These are phyloP conservation scores for Cutaneotrichosporon arboriforme DNA, from an alignment of 1,284 basidiomycete species.

Conservation along the genomic window DNA sequence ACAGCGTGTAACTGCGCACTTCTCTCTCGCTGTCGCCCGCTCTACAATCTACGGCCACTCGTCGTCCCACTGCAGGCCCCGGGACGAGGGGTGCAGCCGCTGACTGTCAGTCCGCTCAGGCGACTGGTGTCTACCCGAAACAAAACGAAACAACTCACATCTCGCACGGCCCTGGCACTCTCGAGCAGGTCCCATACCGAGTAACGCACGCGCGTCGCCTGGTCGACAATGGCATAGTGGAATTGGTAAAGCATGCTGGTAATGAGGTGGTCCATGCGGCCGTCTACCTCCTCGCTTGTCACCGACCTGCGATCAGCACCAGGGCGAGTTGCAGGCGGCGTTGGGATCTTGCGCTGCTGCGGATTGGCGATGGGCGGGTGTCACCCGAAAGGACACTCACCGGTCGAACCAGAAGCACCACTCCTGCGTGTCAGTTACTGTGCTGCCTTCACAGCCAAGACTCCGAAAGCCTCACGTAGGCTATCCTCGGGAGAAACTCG, in stretches of 20 bases:
- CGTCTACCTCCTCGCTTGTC: slow-evolving; percentile 14
- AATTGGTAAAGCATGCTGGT: slow-evolving; percentile 14
- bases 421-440: slow-evolving; percentile 10
- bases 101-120: slow-evolving; percentile 1
- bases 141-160: slow-evolving; percentile 8
- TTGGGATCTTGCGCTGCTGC: no score
- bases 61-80: slow-evolving; percentile 13
- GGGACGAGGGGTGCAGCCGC: slow-evolving; percentile 10
- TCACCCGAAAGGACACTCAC: slow-evolving; percentile 1
- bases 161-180: slow-evolving; percentile 14
- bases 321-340: no score
- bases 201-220: slow-evolving; percentile 3
- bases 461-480: slow-evolving; percentile 5
- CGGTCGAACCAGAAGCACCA: slow-evolving; percentile 24
- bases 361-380: no score
- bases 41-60: slow-evolving; percentile 8
- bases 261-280: slow-evolving; percentile 8
- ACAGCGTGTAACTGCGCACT: not conserved
- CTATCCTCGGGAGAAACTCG: slow-evolving; percentile 14
- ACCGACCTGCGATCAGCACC: slow-evolving; percentile 6
- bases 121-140: not conserved
- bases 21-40: not conserved
- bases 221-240: slow-evolving; percentile 9
- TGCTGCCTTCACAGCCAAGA: not conserved
- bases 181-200: slow-evolving; percentile 12